phyloP scores from a whole-genome alignment of 2,329 filamentous ascomycete genomes.

The Exophiala sp. region DNA sequence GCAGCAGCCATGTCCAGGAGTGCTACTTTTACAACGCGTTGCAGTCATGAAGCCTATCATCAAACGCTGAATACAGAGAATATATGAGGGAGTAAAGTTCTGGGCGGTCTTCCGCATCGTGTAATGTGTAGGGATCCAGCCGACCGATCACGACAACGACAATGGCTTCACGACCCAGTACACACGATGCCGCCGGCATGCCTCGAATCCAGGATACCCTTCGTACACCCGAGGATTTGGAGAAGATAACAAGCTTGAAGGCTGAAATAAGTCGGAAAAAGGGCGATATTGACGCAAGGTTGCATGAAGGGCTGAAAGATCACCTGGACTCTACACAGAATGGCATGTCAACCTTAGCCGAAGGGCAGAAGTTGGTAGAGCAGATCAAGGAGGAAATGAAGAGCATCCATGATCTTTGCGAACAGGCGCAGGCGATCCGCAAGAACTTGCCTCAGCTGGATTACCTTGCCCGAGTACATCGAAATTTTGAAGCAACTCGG shows the following conservation, averaged over 20 bases:
- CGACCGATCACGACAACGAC: background rate
- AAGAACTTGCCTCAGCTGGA: slow-evolving; percentile 90
- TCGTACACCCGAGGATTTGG: slow-evolving; percentile 91
- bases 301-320: slow-evolving; percentile 81
- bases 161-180: slow-evolving; percentile 37
- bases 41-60: too few species aligned
- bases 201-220: slow-evolving; percentile 85
- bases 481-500: slow-evolving; percentile 92
- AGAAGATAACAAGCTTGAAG: slow-evolving; percentile 88
- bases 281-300: slow-evolving; percentile 80
- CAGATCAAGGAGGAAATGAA: slow-evolving; percentile 98
- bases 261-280: slow-evolving; percentile 94
- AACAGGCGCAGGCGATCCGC: slow-evolving; percentile 96
- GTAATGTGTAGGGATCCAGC: background rate
- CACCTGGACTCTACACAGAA: slow-evolving; percentile 92
- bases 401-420: slow-evolving; percentile 95
- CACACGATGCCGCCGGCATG: slow-evolving; percentile 63
- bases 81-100: background rate
- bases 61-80: background rate
- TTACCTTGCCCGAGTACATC: slow-evolving; percentile 56
- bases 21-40: too few species aligned
- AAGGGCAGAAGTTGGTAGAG: slow-evolving; percentile 87
- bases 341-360: slow-evolving; percentile 82
- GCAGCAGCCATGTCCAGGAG: too few species aligned
- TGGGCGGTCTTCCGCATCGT: too few species aligned